Evolutionary conservation across 192 early-diverging fungal genomes (phyloP).

Genomic region (Gigaspora rosea): DNA sequence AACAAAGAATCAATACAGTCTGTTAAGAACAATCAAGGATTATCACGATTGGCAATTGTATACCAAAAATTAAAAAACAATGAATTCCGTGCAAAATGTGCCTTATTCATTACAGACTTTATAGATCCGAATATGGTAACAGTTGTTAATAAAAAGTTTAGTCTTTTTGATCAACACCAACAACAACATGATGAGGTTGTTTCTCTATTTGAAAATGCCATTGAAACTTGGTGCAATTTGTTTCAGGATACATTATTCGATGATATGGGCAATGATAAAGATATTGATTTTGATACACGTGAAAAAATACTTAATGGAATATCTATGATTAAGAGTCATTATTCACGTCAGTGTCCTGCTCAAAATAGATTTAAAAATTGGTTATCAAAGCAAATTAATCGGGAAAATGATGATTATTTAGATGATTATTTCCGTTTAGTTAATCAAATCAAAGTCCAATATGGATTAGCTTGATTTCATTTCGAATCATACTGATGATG

Average conservation of each 20-base stretch:
- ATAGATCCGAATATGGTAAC: constrained; percentile 29
- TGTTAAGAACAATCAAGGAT: constrained; percentile 8
- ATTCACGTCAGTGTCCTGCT: neutral
- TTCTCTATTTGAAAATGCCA: neutral
- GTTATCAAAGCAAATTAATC: neutral
- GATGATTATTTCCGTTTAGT: constrained; percentile 27
- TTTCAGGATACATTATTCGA: constrained; percentile 22
- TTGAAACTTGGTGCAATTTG: constrained; percentile 4
- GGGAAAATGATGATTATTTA: constrained; percentile 5
- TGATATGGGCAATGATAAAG: neutral
- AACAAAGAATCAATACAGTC: constrained; percentile 2
- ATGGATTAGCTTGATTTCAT: neutral
- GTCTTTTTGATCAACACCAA: neutral
- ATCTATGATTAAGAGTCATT: constrained; percentile 25
- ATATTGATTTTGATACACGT: constrained; percentile 8
- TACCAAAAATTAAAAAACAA: neutral
- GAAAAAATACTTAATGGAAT: constrained; percentile 24
- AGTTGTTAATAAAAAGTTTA: neutral
- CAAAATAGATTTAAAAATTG: constrained; percentile 6
- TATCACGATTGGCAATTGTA: neutral
- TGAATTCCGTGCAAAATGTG: constrained; percentile 28
- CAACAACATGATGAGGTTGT: neutral
- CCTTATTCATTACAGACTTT: constrained; percentile 17
- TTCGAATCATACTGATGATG: too few relatives aligned
- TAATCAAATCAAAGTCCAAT: neutral